Evolutionary conservation across 495 filamentous ascomycete genomes (phyloP).

Genomic region (Podospora anserina): DNA sequence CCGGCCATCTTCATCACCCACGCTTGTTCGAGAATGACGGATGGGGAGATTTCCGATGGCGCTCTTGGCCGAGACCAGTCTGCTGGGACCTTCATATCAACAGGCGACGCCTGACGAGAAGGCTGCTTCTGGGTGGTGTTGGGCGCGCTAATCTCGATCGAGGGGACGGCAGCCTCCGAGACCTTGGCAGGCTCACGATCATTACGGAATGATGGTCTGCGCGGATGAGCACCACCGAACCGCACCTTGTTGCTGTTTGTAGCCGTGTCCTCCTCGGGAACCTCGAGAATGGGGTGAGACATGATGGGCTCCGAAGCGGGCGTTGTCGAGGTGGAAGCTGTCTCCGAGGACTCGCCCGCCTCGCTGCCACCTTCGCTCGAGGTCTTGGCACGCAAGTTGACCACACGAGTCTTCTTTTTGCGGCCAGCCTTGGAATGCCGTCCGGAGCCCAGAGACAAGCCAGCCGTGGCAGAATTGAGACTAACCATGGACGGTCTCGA

Average conservation of each 20-base stretch:
- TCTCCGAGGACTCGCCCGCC: slow-evolving; percentile 40
- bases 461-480: slow-evolving; percentile 53
- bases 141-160: slow-evolving; percentile 10
- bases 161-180: slow-evolving; percentile 15
- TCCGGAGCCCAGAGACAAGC: slow-evolving; percentile 61
- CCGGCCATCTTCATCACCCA: slow-evolving; percentile 89
- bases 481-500: slow-evolving; percentile 47
- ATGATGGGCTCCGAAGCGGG: slow-evolving; percentile 51
- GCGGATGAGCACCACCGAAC: slow-evolving; percentile 32
- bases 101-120: not conserved
- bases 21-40: slow-evolving; percentile 71
- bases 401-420: slow-evolving; percentile 89
- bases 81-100: slow-evolving; percentile 14
- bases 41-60: slow-evolving; percentile 40
- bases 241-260: slow-evolving; percentile 42
- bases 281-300: slow-evolving; percentile 45
- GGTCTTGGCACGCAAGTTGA: slow-evolving; percentile 72
- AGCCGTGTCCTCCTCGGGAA: slow-evolving; percentile 54
- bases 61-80: slow-evolving; percentile 17
- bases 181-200: slow-evolving; percentile 23
- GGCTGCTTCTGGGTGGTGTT: not conserved
- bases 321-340: slow-evolving; percentile 30
- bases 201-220: slow-evolving; percentile 31
- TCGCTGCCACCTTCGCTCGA: slow-evolving; percentile 54
- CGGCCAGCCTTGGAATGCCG: slow-evolving; percentile 65